Evolutionary conservation across 2,329 filamentous ascomycete genomes (phyloP), one percentile per base, ranked within the genome.

Genomic region (Aaosphaeria pasadenensis): DNA sequence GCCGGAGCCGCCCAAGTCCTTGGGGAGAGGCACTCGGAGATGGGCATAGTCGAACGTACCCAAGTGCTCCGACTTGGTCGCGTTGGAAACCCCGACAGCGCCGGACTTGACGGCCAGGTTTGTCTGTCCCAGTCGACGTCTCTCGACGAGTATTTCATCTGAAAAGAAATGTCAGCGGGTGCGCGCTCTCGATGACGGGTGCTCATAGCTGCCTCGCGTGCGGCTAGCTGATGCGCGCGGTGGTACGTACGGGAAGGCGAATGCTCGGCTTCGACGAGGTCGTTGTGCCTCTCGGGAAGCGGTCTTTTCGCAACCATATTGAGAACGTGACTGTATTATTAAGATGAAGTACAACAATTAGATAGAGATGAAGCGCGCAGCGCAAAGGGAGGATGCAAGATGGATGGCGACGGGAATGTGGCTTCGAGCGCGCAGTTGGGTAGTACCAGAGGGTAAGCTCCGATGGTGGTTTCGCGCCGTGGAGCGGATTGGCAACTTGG

Each of bases 11-110:
- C 85, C 83, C 58, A 97, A 86, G 55, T 94, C 91, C 72, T 91
- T 94, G 43, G 94, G 94, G 42, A 99, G 76, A 11, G 94, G 92
- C 51, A 91, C 92, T 64, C 92, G 88, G 43, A 99, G 80, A 69
- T 99, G 94, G 56, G 91, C 92, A 71, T 99, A 99, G 72, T 97
- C 94, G 69, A 99, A 96, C 42, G 86, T 84, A 44, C 89, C 90
- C 51, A 94, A 77, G 58, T 87, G 85, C 57, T 86, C 80, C 42
- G 84, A 78, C 67, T 89, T 89, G 48, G 85, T 83, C 54, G 89
- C 86, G 70, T 85, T 87, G 36, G 82, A 80, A 7, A 83, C 82
- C 50, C 83, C 83, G n/a, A 86, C 76, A 59, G 87, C 84, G 32
- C 86, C 84, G 62, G 90, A 85, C 75, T 91, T 94, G 45, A 91